Evolutionary conservation across 1,139 yeast species (phyloP).

Genomic region (Kluyveromyces marxianus): DNA sequence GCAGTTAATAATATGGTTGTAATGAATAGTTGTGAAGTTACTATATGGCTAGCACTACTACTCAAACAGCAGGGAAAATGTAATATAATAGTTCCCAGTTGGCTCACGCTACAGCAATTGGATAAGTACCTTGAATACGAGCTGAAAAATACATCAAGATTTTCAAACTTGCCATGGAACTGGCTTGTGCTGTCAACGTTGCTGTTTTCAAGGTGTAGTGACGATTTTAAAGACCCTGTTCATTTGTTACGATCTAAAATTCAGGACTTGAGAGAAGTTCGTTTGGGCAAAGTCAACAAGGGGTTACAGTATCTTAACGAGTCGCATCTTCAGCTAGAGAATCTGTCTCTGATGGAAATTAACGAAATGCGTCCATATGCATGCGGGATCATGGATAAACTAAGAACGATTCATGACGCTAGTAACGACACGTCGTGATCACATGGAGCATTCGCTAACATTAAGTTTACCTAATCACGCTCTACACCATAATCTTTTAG

Average conservation of each 20-base stretch:
- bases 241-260: conserved; percentile 57
- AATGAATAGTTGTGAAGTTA: conserved; percentile 63
- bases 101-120: conserved; percentile 63
- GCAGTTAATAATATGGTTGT: conserved; percentile 47
- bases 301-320: conserved; percentile 78
- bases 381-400: conserved; percentile 67
- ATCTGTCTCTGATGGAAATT: conserved; percentile 74
- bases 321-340: conserved; percentile 75
- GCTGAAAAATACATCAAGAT: conserved; percentile 45
- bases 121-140: conserved; percentile 64
- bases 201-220: conserved; percentile 55
- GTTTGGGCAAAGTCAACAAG: conserved; percentile 72
- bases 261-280: conserved; percentile 78
- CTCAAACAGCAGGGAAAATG: conserved; percentile 82
- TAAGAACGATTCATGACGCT: conserved; percentile 43
- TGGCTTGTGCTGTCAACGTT: conserved; percentile 81
- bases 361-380: conserved; percentile 85
- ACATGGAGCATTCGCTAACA: background rate
- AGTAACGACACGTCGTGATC: conserved; percentile 1
- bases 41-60: conserved; percentile 82
- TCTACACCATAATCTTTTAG: too few relatives aligned
- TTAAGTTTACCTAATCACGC: background rate
- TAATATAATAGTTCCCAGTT: conserved; percentile 75
- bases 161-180: conserved; percentile 71
- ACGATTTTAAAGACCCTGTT: conserved; percentile 55